Conservation (phyloP, 768 basidiomycete species). For the Leccinum aurantiacum region DNA sequence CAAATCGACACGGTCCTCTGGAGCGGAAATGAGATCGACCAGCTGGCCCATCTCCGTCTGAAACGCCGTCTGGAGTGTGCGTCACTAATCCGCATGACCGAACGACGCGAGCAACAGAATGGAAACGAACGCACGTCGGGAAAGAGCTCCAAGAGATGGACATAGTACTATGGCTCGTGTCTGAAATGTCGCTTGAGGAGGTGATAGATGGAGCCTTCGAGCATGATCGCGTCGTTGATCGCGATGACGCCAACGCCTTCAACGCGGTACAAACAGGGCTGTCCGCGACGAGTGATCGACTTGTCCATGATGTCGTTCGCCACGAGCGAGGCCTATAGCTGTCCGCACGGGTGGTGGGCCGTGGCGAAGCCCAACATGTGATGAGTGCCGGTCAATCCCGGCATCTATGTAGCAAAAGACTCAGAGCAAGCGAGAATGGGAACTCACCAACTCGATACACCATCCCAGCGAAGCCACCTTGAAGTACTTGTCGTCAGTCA, state of each 20-base stretch:
- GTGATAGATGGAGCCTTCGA: slow-evolving; percentile 90
- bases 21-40: background rate
- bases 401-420: too few relatives aligned
- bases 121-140: slow-evolving; percentile 57
- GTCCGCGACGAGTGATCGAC: slow-evolving; percentile 89
- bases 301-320: slow-evolving; percentile 94
- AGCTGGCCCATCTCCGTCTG: slow-evolving; percentile 3
- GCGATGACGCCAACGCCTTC: slow-evolving; percentile 70
- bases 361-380: background rate
- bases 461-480: slow-evolving; percentile 83
- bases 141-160: slow-evolving; percentile 88
- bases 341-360: background rate
- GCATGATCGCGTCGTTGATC: slow-evolving; percentile 96
- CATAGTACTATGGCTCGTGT: slow-evolving; percentile 67
- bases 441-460: slow-evolving; percentile 86
- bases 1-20: too few relatives aligned
- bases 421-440: too few relatives aligned
- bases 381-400: background rate
- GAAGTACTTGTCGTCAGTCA: slow-evolving; percentile 48
- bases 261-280: slow-evolving; percentile 91
- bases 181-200: slow-evolving; percentile 88
- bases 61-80: slow-evolving; percentile 4
- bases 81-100: background rate
- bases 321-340: slow-evolving; percentile 90
- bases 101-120: background rate